phyloP scores from a whole-genome alignment of 352 stramenopile species.

The Phytophthora cryptogea region DNA sequence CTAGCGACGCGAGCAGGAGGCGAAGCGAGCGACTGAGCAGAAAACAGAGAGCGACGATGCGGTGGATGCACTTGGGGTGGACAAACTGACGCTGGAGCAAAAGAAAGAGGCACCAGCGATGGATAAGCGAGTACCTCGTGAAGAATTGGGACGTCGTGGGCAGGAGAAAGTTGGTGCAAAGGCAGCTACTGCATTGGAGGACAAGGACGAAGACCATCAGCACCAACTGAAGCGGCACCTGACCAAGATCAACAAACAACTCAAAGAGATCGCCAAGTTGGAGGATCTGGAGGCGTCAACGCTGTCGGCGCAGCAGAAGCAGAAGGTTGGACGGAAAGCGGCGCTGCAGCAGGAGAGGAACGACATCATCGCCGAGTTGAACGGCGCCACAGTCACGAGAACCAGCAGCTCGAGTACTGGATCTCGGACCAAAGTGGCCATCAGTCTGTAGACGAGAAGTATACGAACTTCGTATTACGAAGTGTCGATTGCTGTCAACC shows the following conservation, averaged over 20 bases:
- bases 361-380: slow-evolving; percentile 52
- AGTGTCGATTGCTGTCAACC: too few relatives aligned
- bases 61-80: slow-evolving; percentile 33
- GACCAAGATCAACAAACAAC: slow-evolving; percentile 56
- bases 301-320: slow-evolving; percentile 39
- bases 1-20: slow-evolving; percentile 30
- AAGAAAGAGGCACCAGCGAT: slow-evolving; percentile 16
- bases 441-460: slow-evolving; percentile 23
- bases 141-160: slow-evolving; percentile 1
- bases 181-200: background rate
- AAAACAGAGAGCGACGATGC: background rate
- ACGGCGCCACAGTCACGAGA: slow-evolving; percentile 38
- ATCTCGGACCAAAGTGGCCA: slow-evolving; percentile 27
- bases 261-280: slow-evolving; percentile 41
- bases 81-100: slow-evolving; percentile 40
- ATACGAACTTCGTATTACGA: too few relatives aligned
- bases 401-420: slow-evolving; percentile 15
- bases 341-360: slow-evolving; percentile 40
- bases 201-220: slow-evolving; percentile 6
- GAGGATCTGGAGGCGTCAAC: slow-evolving; percentile 12
- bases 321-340: slow-evolving; percentile 33
- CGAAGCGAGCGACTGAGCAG: slow-evolving; percentile 15
- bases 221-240: slow-evolving; percentile 53
- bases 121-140: background rate
- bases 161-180: background rate